Percentiles rank a stretch among this genome's conserved stretches.
phyloP scores from a whole-genome alignment of 2,329 filamentous ascomycete genomes.

The Beauveria sp. region DNA sequence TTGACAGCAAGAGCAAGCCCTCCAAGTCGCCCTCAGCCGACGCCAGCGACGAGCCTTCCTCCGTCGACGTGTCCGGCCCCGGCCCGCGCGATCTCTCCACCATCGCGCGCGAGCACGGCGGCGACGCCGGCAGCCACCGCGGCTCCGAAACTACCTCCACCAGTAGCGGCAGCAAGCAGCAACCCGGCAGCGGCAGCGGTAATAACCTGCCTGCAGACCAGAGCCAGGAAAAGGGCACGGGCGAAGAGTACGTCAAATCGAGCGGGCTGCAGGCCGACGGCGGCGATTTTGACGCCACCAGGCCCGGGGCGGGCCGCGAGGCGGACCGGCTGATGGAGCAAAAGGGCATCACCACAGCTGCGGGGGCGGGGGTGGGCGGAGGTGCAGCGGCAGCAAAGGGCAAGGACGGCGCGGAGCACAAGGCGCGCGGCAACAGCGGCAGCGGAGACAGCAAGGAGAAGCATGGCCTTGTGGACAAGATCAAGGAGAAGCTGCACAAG shows the following conservation, averaged over 20 bases:
- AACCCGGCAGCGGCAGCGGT: conserved; percentile 15
- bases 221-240: conserved; percentile 36
- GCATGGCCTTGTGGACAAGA: conserved; percentile 8
- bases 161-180: neutral
- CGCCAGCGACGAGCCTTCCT: conserved; percentile 23
- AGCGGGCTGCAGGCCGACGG: conserved; percentile 56
- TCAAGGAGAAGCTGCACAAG: conserved; percentile 13
- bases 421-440: neutral
- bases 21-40: conserved; percentile 16
- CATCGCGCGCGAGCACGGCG: conserved; percentile 27
- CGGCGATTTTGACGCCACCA: conserved; percentile 58
- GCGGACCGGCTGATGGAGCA: conserved; percentile 46
- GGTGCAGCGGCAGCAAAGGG: neutral
- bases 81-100: conserved; percentile 35
- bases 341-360: conserved; percentile 19
- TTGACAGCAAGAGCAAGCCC: neutral
- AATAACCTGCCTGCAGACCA: conserved; percentile 20
- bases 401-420: neutral
- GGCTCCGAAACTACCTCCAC: conserved; percentile 4
- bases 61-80: conserved; percentile 30
- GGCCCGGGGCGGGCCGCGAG: conserved; percentile 57
- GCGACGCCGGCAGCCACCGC: conserved; percentile 22
- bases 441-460: conserved; percentile 6
- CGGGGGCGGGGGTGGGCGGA: too few relatives aligned
- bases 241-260: conserved; percentile 49